A percentile compares a stretch with the other conserved stretches of the same genome.
These are phyloP conservation scores for Diplogelasinospora grovesii DNA, from an alignment of 495 filamentous ascomycete genomes.

Conservation along the genomic window DNA sequence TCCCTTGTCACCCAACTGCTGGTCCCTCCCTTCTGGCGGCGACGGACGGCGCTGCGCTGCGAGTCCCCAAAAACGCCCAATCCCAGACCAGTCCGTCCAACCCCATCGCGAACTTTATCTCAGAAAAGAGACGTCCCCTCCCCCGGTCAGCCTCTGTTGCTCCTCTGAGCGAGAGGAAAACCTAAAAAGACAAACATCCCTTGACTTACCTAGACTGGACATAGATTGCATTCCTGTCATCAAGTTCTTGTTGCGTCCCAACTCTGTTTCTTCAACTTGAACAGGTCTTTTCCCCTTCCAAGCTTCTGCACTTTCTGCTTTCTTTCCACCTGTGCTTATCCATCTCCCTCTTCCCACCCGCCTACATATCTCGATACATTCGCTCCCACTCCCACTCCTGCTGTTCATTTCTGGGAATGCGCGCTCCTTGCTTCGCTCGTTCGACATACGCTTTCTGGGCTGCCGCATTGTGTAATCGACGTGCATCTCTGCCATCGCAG, in stretches of 20 bases:
- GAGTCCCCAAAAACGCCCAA: constrained; percentile 1
- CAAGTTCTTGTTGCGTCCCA: not conserved
- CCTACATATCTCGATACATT: not conserved
- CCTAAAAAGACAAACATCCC: constrained; percentile 11
- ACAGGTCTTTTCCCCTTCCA: constrained; percentile 3
- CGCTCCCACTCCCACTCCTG: not conserved
- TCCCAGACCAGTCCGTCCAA: constrained; percentile 12
- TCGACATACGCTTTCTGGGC: not conserved
- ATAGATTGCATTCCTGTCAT: constrained; percentile 11
- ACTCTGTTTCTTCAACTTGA: constrained; percentile 6
- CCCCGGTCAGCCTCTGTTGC: constrained; percentile 7
- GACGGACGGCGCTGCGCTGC: too few species aligned
- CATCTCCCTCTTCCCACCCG: not conserved
- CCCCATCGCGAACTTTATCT: constrained; percentile 16
- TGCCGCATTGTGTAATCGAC: constrained; percentile 1
- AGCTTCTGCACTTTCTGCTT: not conserved
- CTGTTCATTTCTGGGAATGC: not conserved
- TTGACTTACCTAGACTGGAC: constrained; percentile 9
- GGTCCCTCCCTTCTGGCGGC: too few species aligned
- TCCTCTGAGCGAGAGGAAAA: constrained; percentile 9
- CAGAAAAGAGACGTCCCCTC: constrained; percentile 18
- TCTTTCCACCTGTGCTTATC: not conserved
- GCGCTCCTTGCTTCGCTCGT: not conserved
- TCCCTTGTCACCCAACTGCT: not conserved
- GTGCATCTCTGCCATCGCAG: not conserved